Base-by-base conservation (phyloP, 306 rosid species). In the Quercus gilva region DNA sequence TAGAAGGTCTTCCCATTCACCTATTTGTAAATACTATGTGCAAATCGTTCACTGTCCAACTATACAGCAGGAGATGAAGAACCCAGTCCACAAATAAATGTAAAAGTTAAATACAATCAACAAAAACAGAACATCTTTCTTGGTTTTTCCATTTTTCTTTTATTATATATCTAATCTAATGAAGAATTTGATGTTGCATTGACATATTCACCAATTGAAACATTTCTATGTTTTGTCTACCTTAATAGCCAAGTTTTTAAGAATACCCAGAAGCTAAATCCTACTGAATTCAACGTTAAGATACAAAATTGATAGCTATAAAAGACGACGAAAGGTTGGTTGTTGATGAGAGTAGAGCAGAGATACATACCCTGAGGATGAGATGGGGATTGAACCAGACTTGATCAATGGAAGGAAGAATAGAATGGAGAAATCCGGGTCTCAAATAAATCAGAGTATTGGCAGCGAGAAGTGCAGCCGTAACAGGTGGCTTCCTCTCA, bases 341-440 rank as follows among this genome's bases (percentile, higher is more conserved):
- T 9, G 20, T 7, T 67, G 41, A 71, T 45, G 15, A 45, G 52
- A 26, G 21, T 12, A 8, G 18, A 28, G 18, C 11, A 51, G 5
- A 26, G 28, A 64, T 17, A 18, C n/a, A 4, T 49, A 91, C 98
- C 97, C 85, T 88, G 79, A 91, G 80, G 79, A 95, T 91, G 89
- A 95, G 92, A 83, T 91, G 84, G 15, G 99, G 84, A 57, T 95
- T 95, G 91, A 95, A 95, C 91, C 92, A 85, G 67, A 95, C 96
- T 8, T 95, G 83, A 1, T 90, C 76, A 17, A 95, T 83, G 25
- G 91, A 43, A 3, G 99, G 98, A 17, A 95, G 78, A 74, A 87
- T 0, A 51, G 81, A 4, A 10, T 81, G 87, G 41, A 95, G 73
- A 80, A 91, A 85, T 53, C 76, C 21, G 0, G 99, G 99, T 3